Evolutionary conservation across 2,329 filamentous ascomycete genomes (phyloP).

Genomic region (Stachybotrys elegans): DNA sequence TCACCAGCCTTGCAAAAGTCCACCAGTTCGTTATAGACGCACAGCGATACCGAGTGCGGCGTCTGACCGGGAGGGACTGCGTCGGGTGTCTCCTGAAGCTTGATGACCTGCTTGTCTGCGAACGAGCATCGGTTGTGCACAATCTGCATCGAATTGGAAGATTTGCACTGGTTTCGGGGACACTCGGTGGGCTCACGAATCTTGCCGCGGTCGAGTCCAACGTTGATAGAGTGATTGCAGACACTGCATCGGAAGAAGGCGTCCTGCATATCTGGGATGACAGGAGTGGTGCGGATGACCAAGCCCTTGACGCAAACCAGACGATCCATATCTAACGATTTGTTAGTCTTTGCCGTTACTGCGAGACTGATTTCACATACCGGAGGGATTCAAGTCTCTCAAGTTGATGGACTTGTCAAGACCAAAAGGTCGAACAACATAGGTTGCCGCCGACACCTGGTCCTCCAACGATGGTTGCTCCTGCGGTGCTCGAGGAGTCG

Average conservation of each 20-base stretch:
- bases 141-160: slow-evolving; percentile 96
- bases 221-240: slow-evolving; percentile 85
- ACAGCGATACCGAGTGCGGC: slow-evolving; percentile 92
- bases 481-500: slow-evolving; percentile 34
- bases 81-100: slow-evolving; percentile 95
- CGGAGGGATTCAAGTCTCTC: slow-evolving; percentile 86
- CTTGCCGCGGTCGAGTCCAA: slow-evolving; percentile 90
- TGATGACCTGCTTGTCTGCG: slow-evolving; percentile 97
- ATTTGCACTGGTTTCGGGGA: slow-evolving; percentile 73
- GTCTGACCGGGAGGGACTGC: slow-evolving; percentile 93
- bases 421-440: slow-evolving; percentile 85
- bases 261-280: slow-evolving; percentile 99
- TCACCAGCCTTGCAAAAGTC: slow-evolving; percentile 98
- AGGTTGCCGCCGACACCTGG: slow-evolving; percentile 74
- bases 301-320: slow-evolving; percentile 92
- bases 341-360: too few relatives aligned
- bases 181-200: slow-evolving; percentile 93
- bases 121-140: slow-evolving; percentile 94
- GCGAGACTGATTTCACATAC: too few relatives aligned
- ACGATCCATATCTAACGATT: slow-evolving; percentile 78
- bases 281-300: slow-evolving; percentile 90
- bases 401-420: slow-evolving; percentile 84
- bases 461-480: slow-evolving; percentile 62
- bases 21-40: slow-evolving; percentile 93
- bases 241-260: slow-evolving; percentile 95